These are phyloP conservation scores for Tricholoma saponaceum DNA, from an alignment of 768 basidiomycete genomes.

Conservation along the genomic window DNA sequence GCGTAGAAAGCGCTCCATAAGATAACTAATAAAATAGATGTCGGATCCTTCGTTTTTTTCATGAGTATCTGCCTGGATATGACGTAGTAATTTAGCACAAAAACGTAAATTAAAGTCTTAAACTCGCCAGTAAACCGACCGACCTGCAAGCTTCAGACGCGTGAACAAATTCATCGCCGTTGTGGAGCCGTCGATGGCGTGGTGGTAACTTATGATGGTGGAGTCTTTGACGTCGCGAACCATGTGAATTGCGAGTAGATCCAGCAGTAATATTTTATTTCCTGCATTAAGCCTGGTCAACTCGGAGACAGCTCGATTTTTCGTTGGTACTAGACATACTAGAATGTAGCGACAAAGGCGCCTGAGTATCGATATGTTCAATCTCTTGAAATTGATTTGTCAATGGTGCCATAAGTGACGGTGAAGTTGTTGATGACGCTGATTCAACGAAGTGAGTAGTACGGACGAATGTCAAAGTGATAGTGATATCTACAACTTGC, in stretches of 20 bases:
- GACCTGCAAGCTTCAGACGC: constrained; percentile 33
- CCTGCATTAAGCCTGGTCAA: constrained; percentile 14
- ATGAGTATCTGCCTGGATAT: constrained; percentile 10
- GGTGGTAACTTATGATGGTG: constrained; percentile 44
- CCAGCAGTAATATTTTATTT: constrained; percentile 34
- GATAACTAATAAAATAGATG: constrained; percentile 46
- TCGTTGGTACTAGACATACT: constrained; percentile 20
- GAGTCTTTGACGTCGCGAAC: constrained; percentile 31
- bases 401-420: not conserved
- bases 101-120: constrained; percentile 21
- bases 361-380: constrained; percentile 48
- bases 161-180: constrained; percentile 33
- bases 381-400: constrained; percentile 13
- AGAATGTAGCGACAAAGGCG: constrained; percentile 36
- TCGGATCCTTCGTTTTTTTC: constrained; percentile 38
- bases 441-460: too few species aligned
- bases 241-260: constrained; percentile 48
- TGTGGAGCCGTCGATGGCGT: constrained; percentile 23
- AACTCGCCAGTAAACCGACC: constrained; percentile 41
- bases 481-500: too few species aligned
- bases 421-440: too few species aligned
- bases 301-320: not conserved
- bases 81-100: constrained; percentile 18
- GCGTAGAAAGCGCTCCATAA: constrained; percentile 60
- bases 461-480: too few species aligned